A percentile compares a stretch with the other conserved stretches of the same genome.
Evolutionary conservation across 495 filamentous ascomycete genomes (phyloP).

Genomic region (Neurospora tetraspora): DNA sequence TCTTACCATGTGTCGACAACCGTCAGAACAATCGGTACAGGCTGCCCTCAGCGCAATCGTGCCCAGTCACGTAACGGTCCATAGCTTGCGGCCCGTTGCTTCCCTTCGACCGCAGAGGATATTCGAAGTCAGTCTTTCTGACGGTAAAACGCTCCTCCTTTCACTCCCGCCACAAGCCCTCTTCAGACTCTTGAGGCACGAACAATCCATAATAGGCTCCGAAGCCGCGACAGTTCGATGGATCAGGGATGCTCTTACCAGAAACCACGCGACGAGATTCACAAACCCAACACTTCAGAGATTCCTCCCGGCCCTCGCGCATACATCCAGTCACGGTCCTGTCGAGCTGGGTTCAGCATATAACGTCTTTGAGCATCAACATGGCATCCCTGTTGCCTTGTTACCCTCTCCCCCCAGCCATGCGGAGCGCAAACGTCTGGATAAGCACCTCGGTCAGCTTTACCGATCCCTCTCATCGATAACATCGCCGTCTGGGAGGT

Average conservation of each 20-base stretch:
- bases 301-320: conserved; percentile 26
- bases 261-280: not conserved
- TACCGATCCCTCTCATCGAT: conserved; percentile 23
- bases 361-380: conserved; percentile 19
- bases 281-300: not conserved
- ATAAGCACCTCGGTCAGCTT: conserved; percentile 26
- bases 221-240: conserved; percentile 26
- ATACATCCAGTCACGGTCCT: conserved; percentile 12
- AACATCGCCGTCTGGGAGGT: conserved; percentile 27
- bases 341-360: conserved; percentile 17
- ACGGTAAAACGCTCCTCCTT: conserved; percentile 24
- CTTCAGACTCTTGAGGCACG: conserved; percentile 30
- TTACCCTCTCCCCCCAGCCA: conserved; percentile 9
- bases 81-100: conserved; percentile 16
- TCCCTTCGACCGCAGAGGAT: conserved; percentile 23
- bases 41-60: conserved; percentile 21
- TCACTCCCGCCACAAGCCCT: conserved; percentile 24
- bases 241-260: conserved; percentile 10
- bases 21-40: conserved; percentile 22
- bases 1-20: conserved; percentile 26
- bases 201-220: conserved; percentile 23
- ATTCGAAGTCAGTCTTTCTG: conserved; percentile 25
- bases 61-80: conserved; percentile 18
- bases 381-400: conserved; percentile 20
- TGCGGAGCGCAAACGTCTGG: conserved; percentile 10